Base-by-base conservation (phyloP, 371 early-diverging fungal species). In the Mortierella sp. region DNA sequence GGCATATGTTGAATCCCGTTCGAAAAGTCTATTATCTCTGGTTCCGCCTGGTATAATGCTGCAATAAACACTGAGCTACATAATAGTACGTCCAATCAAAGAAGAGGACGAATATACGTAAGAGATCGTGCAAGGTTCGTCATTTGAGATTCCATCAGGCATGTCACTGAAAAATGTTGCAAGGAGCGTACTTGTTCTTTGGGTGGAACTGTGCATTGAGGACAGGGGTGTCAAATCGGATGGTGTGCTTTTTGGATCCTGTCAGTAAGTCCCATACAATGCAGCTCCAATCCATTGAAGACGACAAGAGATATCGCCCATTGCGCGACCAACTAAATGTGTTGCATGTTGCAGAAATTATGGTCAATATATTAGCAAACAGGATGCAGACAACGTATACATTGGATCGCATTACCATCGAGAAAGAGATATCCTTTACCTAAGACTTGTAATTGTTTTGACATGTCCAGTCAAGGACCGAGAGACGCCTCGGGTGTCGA, bases 181-280 rank as follows among this genome's bases (percentile, higher is more conserved):
- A 14, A 34, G 6, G 13, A 52, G 26, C 72, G 28, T 91, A 93
- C 95, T 91, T 91, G 82, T 94, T 91, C 68, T 83, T 88, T 26
- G 96, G 95, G 84, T 96, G 95, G 88, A 96, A 93, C 44, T 93
- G 91, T 2, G 95, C 94, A 88, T 89, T 90, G 68, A 93, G 78
- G 19, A 96, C 88, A 2, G 94, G 90, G 3, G 94, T 90, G n/a
- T 90, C 88, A 78, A 97, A 96, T 68, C 93, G 89, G 48, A 95
- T 82, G n/a, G 92, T 93, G 45, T 88, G 71, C 44, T 83, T 84
- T 75, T 91, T 89, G 28, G 84, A 87, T 5, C 91, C 93, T 24
- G 89, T 87, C 11, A 91, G 74, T 38, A 97, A 79, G 87, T 98
- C 97, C 98, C 98, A 98, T 19, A 96, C 87, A n/a, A 97, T 94